Evolutionary conservation across 306 rosid genomes (phyloP).

Genomic region (Herpetospermum pedunculosum): DNA sequence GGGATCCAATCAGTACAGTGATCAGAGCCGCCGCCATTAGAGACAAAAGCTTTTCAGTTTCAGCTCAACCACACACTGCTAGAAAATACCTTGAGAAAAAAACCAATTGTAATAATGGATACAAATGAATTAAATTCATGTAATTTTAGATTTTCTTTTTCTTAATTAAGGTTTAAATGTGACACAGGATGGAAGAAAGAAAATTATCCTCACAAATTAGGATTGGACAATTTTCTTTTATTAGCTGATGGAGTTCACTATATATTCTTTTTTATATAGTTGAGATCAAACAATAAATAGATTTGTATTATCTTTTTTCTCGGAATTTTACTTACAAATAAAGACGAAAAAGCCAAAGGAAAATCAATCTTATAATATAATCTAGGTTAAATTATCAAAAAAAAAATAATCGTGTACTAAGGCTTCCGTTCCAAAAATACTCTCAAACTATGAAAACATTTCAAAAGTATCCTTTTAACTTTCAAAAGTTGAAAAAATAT

Average conservation of each 20-base stretch:
- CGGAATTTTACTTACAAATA: too few species aligned
- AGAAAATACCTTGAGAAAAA: neutral
- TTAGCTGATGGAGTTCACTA: neutral
- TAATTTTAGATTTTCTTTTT: neutral
- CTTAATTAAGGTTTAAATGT: neutral
- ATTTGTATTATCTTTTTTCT: too few species aligned
- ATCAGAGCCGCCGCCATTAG: neutral
- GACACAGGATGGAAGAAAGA: neutral
- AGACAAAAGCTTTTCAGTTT: neutral
- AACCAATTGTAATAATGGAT: neutral
- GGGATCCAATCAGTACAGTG: constrained; percentile 21
- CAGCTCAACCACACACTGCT: neutral
- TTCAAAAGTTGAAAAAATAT: too few species aligned
- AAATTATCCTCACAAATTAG: neutral
- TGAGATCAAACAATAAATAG: too few species aligned
- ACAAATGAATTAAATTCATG: neutral
- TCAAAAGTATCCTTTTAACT: too few species aligned
- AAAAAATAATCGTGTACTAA: too few species aligned
- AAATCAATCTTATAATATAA: too few species aligned
- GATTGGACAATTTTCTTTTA: neutral
- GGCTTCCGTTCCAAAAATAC: too few species aligned
- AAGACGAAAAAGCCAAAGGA: too few species aligned
- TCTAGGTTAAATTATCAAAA: too few species aligned
- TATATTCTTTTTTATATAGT: neutral
- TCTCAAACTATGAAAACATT: too few species aligned